Evolutionary conservation across 2,329 filamentous ascomycete species (phyloP).

Genomic region (Aspergillus vadensis): DNA sequence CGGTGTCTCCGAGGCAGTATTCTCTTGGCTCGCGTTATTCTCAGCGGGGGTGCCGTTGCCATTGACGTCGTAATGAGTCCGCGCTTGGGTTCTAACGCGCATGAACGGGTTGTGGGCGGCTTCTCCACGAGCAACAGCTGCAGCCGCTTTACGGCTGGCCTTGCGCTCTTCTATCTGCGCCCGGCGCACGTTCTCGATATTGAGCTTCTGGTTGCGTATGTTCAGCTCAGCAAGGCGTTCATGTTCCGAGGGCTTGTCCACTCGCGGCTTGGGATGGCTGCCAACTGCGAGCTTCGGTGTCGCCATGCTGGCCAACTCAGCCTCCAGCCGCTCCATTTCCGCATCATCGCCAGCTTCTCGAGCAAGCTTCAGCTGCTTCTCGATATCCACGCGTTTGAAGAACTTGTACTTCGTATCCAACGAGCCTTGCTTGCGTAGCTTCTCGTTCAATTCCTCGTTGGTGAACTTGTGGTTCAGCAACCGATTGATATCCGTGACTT

Average conservation of each 20-base stretch:
- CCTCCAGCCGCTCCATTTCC: constrained; percentile 51
- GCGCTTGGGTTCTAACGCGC: constrained; percentile 67
- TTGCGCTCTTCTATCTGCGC: constrained; percentile 82
- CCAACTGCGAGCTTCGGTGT: constrained; percentile 71
- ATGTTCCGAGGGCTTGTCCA: constrained; percentile 65
- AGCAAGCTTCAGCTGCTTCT: constrained; percentile 67
- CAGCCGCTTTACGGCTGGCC: constrained; percentile 61
- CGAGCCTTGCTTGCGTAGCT: constrained; percentile 70
- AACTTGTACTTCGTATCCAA: constrained; percentile 68
- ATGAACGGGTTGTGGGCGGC: constrained; percentile 56
- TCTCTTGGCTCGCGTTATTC: constrained; percentile 45
- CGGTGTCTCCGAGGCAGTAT: constrained; percentile 55
- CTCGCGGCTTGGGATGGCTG: constrained; percentile 60
- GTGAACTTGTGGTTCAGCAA: constrained; percentile 81
- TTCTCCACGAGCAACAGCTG: constrained; percentile 65
- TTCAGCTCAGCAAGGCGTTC: constrained; percentile 84
- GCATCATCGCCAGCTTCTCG: constrained; percentile 64
- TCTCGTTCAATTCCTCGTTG: constrained; percentile 76
- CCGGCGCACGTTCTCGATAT: constrained; percentile 86
- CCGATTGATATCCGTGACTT: constrained; percentile 77
- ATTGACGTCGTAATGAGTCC: constrained; percentile 67
- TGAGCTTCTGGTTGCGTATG: constrained; percentile 76
- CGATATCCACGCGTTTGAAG: constrained; percentile 67
- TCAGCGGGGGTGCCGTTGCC: constrained; percentile 40
- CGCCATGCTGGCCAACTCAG: constrained; percentile 49